A percentile compares a stretch with the other conserved stretches of the same genome.
These are phyloP conservation scores for Penicillium italicum DNA, from an alignment of 2,329 filamentous ascomycete species.

Conservation along the genomic window DNA sequence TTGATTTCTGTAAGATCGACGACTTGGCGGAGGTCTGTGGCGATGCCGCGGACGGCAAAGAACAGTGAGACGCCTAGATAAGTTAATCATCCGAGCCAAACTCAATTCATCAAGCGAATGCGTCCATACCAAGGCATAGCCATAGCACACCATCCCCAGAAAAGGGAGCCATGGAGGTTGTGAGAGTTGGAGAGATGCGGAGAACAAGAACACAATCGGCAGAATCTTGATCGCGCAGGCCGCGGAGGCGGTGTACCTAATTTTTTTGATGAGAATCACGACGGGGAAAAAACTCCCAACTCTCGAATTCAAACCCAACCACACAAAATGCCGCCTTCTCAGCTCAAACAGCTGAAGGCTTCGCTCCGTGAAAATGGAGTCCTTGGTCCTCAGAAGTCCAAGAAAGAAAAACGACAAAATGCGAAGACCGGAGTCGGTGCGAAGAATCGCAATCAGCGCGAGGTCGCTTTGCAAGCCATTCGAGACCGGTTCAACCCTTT, in stretches of 20 bases:
- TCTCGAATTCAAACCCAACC: slow-evolving; percentile 15
- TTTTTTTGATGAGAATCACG: slow-evolving; percentile 25
- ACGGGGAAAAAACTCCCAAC: slow-evolving; percentile 27
- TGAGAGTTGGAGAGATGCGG: slow-evolving; percentile 18
- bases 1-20: slow-evolving; percentile 57
- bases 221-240: slow-evolving; percentile 29
- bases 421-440: slow-evolving; percentile 63
- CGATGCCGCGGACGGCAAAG: slow-evolving; percentile 53
- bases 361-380: slow-evolving; percentile 87
- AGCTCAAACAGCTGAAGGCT: slow-evolving; percentile 91
- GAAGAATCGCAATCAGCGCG: slow-evolving; percentile 72
- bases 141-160: slow-evolving; percentile 38
- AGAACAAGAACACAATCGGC: slow-evolving; percentile 25
- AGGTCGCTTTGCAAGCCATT: slow-evolving; percentile 76
- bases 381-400: slow-evolving; percentile 86
- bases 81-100: not conserved
- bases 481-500: slow-evolving; percentile 98
- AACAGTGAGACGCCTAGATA: slow-evolving; percentile 42
- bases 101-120: accelerated
- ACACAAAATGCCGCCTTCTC: slow-evolving; percentile 78
- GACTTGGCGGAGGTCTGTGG: slow-evolving; percentile 48
- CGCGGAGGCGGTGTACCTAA: slow-evolving; percentile 33
- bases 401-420: slow-evolving; percentile 82
- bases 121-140: slow-evolving; percentile 36
- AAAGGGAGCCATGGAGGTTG: slow-evolving; percentile 32